Percentiles rank a stretch among this genome's conserved stretches.
Evolutionary conservation across 306 rosid genomes (phyloP).

Genomic region (Coriaria nepalensis): DNA sequence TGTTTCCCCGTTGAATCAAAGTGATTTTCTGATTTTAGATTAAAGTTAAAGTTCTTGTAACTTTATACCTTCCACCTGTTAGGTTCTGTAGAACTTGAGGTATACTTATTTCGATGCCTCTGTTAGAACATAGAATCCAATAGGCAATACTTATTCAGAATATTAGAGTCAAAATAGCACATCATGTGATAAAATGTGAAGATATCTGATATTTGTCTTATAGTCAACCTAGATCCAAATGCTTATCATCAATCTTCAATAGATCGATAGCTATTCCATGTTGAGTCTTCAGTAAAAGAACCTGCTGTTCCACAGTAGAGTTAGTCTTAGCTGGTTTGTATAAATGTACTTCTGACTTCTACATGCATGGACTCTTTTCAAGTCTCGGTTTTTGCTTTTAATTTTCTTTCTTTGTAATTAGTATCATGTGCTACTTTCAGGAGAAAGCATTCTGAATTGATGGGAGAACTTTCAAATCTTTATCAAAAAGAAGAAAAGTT

Average conservation of each 20-base stretch:
- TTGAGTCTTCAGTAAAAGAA: too few species aligned
- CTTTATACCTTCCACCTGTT: not conserved
- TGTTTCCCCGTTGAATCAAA: too few species aligned
- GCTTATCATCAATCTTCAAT: slow-evolving; percentile 8
- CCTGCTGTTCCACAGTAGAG: not conserved
- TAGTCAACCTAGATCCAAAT: too few species aligned
- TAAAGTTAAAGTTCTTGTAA: too few species aligned
- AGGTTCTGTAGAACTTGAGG: not conserved
- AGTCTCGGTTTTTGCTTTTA: not conserved
- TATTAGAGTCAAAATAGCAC: too few species aligned
- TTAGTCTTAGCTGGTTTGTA: not conserved
- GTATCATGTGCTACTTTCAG: slow-evolving; percentile 28
- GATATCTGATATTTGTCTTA: too few species aligned
- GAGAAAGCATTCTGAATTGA: slow-evolving; percentile 89
- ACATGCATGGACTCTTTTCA: too few species aligned
- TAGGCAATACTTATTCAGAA: too few species aligned
- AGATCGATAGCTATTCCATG: slow-evolving; percentile 8
- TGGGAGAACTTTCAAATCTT: slow-evolving; percentile 78
- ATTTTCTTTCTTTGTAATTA: slow-evolving; percentile 1
- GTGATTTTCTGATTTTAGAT: too few species aligned
- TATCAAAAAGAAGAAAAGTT: slow-evolving; percentile 73
- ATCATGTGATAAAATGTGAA: too few species aligned
- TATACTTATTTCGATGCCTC: too few species aligned
- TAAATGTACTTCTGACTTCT: not conserved
- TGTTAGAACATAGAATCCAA: too few species aligned